Conservation (phyloP, 805 yeast species). For the Lachancea lanzarotensis region DNA sequence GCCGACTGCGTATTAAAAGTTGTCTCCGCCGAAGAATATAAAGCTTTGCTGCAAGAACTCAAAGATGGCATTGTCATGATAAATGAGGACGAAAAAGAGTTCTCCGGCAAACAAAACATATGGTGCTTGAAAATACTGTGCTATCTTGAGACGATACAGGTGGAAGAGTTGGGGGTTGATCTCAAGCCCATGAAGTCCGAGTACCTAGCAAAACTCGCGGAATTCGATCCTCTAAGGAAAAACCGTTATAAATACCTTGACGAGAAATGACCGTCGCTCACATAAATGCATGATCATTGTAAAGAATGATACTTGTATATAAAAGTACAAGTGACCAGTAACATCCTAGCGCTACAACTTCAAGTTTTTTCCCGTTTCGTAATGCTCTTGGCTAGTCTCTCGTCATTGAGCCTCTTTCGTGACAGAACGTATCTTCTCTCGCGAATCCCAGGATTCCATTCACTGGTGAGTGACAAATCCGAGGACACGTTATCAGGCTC, state of each 20-base stretch:
- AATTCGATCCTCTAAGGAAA: conserved; percentile 58
- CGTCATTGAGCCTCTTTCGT: conserved; percentile 7
- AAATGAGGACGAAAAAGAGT: conserved; percentile 66
- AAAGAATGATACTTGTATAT: not conserved
- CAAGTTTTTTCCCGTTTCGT: conserved; percentile 4
- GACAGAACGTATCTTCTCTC: conserved; percentile 46
- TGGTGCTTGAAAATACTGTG: conserved; percentile 71
- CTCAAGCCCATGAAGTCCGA: conserved; percentile 23
- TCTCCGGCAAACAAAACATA: conserved; percentile 52
- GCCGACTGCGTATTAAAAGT: conserved; percentile 26
- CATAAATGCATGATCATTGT: not conserved
- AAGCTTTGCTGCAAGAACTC: conserved; percentile 40
- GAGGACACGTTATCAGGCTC: conserved; percentile 31
- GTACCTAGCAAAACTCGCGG: conserved; percentile 38
- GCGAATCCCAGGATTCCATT: conserved; percentile 35
- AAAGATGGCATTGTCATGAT: conserved; percentile 50
- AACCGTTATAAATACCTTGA: conserved; percentile 48
- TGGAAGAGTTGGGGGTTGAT: conserved; percentile 29
- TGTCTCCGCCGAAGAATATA: conserved; percentile 28
- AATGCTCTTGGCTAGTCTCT: not conserved
- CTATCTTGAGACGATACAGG: conserved; percentile 36
- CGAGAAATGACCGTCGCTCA: conserved; percentile 5
- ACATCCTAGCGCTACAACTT: not conserved
- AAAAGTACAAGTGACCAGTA: no score
- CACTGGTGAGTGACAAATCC: conserved; percentile 41